These are phyloP conservation scores for Gleditsia sinensis DNA, from an alignment of 306 rosid species.

Conservation along the genomic window DNA sequence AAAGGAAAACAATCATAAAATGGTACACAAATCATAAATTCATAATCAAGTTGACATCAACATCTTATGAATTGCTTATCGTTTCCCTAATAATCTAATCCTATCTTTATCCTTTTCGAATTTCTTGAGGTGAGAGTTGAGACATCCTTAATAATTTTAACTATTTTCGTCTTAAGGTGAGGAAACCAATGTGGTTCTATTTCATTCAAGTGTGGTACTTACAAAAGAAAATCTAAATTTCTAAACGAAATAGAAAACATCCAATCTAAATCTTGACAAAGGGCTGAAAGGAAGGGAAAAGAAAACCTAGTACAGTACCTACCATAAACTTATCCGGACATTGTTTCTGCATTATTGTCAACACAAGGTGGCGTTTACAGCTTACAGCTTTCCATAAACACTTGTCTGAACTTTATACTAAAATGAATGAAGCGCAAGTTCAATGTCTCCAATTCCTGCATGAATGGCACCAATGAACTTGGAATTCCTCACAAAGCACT, in stretches of 20 bases:
- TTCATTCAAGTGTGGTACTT: not conserved
- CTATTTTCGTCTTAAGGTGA: too few relatives aligned
- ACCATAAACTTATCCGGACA: conserved; percentile 34
- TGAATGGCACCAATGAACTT: conserved; percentile 30
- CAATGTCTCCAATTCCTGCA: conserved; percentile 31
- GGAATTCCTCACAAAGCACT: conserved; percentile 29
- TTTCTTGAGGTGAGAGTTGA: too few relatives aligned
- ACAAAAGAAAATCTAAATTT: conserved; percentile 23
- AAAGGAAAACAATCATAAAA: too few relatives aligned
- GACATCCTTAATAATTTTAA: too few relatives aligned
- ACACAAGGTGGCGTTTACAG: conserved; percentile 38
- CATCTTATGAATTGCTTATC: too few relatives aligned
- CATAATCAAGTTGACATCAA: too few relatives aligned
- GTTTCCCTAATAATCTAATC: too few relatives aligned
- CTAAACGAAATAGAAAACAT: conserved; percentile 7
- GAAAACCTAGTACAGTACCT: conserved; percentile 33
- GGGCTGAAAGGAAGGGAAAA: conserved; percentile 10
- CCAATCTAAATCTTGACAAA: conserved; percentile 35
- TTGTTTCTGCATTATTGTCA: conserved; percentile 41
- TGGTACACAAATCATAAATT: too few relatives aligned
- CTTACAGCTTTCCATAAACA: conserved; percentile 49
- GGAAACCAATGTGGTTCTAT: conserved; percentile 15
- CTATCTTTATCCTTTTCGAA: too few relatives aligned
- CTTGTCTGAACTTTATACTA: conserved; percentile 34
- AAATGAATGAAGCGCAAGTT: conserved; percentile 29